phyloP scores from a whole-genome alignment of 2,329 filamentous ascomycete species.

The Fusarium transvaalense region DNA sequence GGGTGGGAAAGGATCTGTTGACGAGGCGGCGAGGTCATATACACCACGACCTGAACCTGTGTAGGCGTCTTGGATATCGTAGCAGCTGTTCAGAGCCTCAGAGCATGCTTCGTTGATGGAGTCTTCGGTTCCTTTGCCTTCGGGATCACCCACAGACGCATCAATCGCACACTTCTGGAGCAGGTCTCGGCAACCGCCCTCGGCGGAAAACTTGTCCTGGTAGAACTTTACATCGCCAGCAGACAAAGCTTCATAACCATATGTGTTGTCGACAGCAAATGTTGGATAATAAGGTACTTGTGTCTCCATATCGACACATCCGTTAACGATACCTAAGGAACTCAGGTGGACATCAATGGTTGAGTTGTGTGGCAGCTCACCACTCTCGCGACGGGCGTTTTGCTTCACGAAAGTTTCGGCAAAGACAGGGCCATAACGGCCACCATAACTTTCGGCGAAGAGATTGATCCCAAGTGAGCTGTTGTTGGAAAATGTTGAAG shows the following conservation, averaged over 20 bases:
- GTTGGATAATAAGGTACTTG: constrained; percentile 69
- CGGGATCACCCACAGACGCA: constrained; percentile 55
- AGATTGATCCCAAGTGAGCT: constrained; percentile 70
- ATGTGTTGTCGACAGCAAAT: constrained; percentile 75
- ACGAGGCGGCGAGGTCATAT: constrained; percentile 71
- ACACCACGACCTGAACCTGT: constrained; percentile 66
- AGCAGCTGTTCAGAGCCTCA: constrained; percentile 59
- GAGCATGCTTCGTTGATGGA: constrained; percentile 63
- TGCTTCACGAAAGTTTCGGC: constrained; percentile 70
- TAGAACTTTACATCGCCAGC: constrained; percentile 64
- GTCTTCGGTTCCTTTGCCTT: constrained; percentile 55
- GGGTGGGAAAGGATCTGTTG: constrained; percentile 72
- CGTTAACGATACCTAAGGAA: constrained; percentile 78
- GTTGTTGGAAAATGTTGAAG: constrained; percentile 54
- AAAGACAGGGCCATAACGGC: constrained; percentile 76
- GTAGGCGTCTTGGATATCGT: constrained; percentile 69
- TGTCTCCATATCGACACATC: constrained; percentile 73
- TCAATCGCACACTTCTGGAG: constrained; percentile 65
- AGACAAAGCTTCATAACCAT: constrained; percentile 70
- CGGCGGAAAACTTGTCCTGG: constrained; percentile 48
- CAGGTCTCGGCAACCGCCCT: constrained; percentile 64
- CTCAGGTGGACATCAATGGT: constrained; percentile 71
- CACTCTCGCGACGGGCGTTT: constrained; percentile 67
- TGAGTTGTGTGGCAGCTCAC: constrained; percentile 60
- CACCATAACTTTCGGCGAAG: constrained; percentile 78